These are phyloP conservation scores for Termitomyces sp. DNA, from an alignment of 768 basidiomycete species.

Conservation along the genomic window DNA sequence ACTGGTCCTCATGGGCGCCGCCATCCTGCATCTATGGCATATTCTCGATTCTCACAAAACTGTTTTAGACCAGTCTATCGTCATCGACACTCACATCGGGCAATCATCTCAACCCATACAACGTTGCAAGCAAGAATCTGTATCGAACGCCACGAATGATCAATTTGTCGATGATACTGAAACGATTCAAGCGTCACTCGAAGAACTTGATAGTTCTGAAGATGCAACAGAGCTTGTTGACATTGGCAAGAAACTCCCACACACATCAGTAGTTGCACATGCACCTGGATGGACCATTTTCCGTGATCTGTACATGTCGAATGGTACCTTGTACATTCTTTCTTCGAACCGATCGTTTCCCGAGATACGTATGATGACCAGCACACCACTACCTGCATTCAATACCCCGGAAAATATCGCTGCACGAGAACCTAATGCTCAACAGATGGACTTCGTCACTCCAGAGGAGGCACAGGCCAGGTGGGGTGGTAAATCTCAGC, in stretches of 20 bases:
- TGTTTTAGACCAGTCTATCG: slow-evolving; percentile 1
- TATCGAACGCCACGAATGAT: not conserved
- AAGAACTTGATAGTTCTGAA: not conserved
- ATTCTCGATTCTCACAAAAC: slow-evolving; percentile 24
- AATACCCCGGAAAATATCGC: slow-evolving; percentile 64
- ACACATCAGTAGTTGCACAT: slow-evolving; percentile 58
- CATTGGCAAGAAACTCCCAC: slow-evolving; percentile 33
- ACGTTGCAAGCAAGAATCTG: not conserved
- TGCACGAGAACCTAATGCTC: slow-evolving; percentile 60
- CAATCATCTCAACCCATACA: slow-evolving; percentile 23
- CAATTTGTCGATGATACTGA: not conserved
- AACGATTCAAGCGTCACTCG: not conserved
- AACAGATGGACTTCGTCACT: slow-evolving; percentile 60
- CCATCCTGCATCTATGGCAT: slow-evolving; percentile 51
- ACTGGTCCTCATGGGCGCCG: slow-evolving; percentile 56
- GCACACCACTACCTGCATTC: slow-evolving; percentile 56
- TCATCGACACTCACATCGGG: slow-evolving; percentile 20
- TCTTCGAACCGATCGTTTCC: slow-evolving; percentile 36
- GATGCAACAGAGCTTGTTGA: not conserved
- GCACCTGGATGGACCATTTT: slow-evolving; percentile 87
- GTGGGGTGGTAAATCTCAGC: slow-evolving; percentile 44
- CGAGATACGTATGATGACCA: slow-evolving; percentile 59
- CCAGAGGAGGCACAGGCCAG: slow-evolving; percentile 54
- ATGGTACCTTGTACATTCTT: slow-evolving; percentile 76
- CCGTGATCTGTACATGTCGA: slow-evolving; percentile 79